Evolutionary conservation across 2,329 filamentous ascomycete species (phyloP), one percentile per base, ranked within the genome.

Genomic region (Verticillium klebahnii): DNA sequence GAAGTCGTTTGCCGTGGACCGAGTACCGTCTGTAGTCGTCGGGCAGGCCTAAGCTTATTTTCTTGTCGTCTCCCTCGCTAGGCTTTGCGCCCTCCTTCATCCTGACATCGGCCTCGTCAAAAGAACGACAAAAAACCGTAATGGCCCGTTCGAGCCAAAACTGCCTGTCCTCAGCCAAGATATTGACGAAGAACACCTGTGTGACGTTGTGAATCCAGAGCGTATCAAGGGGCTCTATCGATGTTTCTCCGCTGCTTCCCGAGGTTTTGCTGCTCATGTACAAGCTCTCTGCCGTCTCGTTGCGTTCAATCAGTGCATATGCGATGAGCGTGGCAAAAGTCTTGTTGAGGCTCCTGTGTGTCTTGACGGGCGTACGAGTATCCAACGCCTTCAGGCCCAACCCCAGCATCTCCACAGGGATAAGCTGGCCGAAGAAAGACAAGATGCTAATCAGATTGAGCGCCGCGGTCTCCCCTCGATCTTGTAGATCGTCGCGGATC

Each of bases 391-490:
- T 74, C 1, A 82, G 69, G 71, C 87, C 87, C 17, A 89, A 75
- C 34, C 76, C 76, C 14, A 91, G 74, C 78, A 91, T 84, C 61
- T 87, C 87, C 25, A 90, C 85, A 0, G 89, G 89, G 5, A 90
- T 78, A 61, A 86, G 81, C 61, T 86, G 85, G 50, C 85, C 84
- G 60, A 89, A 86, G 67, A 90, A 90, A 1, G 84, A 84, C 15
- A 91, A 72, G 14, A 91, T 73, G 25, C 84, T 84, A 65, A 91
- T 85, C 39, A 91, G 72, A 67, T 89, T 89, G 57, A 89, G 72
- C 0, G 88, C 87, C 60, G 87, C 82, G 14, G 69, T 69, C 15
- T 78, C 78, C 1, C 77, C 79, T 31, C 79, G 71, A 25, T 73
- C 71, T 56, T 80, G 77, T 5, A 86, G 72, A 65, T 85, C 80